phyloP scores from a whole-genome alignment of 192 early-diverging fungal genomes.

The Geosiphon pyriformis region DNA sequence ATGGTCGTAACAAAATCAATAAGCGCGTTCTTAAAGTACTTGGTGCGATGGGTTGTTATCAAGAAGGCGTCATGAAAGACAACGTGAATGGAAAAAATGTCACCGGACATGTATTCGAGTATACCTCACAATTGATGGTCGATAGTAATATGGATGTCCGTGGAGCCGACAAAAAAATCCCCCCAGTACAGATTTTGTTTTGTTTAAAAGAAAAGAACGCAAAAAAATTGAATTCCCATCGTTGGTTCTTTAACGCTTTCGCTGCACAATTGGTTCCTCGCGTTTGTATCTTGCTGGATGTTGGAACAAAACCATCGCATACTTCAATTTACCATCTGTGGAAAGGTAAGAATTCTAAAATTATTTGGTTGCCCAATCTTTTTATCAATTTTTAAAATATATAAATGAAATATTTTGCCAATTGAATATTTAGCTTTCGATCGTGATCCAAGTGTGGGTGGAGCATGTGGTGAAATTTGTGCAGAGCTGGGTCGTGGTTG shows the following conservation, averaged over 20 bases:
- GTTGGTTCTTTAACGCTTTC: constrained; percentile 97
- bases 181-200: constrained; percentile 86
- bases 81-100: constrained; percentile 66
- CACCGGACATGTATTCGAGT: constrained; percentile 84
- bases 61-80: constrained; percentile 65
- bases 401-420: not conserved
- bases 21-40: constrained; percentile 72
- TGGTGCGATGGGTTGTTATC: constrained; percentile 73
- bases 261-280: constrained; percentile 75
- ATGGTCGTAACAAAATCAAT: constrained; percentile 80
- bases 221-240: constrained; percentile 91
- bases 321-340: constrained; percentile 85
- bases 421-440: constrained; percentile 62
- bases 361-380: not conserved
- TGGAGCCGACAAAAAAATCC: constrained; percentile 61
- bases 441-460: constrained; percentile 71
- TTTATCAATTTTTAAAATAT: not conserved
- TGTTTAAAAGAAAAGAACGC: constrained; percentile 91
- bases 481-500: constrained; percentile 76
- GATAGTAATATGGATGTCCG: constrained; percentile 61
- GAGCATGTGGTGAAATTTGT: constrained; percentile 91
- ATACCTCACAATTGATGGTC: constrained; percentile 74
- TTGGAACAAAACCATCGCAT: constrained; percentile 82
- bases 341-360: constrained; percentile 46
- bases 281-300: constrained; percentile 86